These are phyloP conservation scores for Suhomyces maxii DNA, from an alignment of 1,139 yeast genomes.

Conservation along the genomic window DNA sequence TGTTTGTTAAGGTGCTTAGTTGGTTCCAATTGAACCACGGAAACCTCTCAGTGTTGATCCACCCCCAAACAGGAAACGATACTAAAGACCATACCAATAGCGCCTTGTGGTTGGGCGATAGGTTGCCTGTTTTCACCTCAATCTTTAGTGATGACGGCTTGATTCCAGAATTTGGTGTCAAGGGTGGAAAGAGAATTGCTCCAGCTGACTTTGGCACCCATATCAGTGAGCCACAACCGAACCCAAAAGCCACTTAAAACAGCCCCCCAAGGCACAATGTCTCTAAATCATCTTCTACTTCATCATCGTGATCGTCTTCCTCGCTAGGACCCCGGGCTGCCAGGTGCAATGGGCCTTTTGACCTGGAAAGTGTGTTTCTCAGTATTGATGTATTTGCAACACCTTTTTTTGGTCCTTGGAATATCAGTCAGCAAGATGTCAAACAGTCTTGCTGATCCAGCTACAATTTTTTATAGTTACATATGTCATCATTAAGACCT, in stretches of 20 bases:
- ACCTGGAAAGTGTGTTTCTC: too few species aligned
- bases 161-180: conserved; percentile 30
- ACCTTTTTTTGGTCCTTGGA: too few species aligned
- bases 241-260: too few species aligned
- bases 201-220: conserved; percentile 18
- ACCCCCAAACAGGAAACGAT: conserved; percentile 36
- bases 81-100: conserved; percentile 27
- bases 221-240: conserved; percentile 3
- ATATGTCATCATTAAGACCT: background rate
- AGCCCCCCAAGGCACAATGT: too few species aligned
- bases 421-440: too few species aligned
- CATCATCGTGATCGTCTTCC: too few species aligned
- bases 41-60: conserved; percentile 29
- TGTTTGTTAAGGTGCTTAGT: conserved; percentile 27
- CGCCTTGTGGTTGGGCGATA: conserved; percentile 35
- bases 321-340: too few species aligned
- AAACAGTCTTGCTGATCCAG: background rate
- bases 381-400: too few species aligned
- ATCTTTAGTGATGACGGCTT: conserved; percentile 19
- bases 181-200: conserved; percentile 19
- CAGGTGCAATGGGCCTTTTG: too few species aligned
- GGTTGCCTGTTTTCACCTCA: conserved; percentile 22
- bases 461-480: background rate
- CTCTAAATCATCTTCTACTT: background rate
- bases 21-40: conserved; percentile 37